Base-by-base conservation (phyloP, 768 basidiomycete species). In the Pholiota microspora region DNA sequence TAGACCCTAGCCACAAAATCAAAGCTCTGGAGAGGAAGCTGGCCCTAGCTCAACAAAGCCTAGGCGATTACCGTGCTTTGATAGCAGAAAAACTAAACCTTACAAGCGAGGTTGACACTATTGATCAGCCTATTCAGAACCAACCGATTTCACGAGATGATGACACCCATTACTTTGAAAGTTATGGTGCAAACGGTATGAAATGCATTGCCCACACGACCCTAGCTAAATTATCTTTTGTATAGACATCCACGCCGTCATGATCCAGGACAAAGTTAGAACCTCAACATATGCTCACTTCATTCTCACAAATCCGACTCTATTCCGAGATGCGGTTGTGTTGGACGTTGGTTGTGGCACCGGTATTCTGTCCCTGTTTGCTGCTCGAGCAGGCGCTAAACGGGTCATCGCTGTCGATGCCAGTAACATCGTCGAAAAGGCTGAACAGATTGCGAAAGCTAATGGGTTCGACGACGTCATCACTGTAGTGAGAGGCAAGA, bases 271-370 rank as follows among this genome's bases (percentile, higher is more conserved):
- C 67, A 88, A 88, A 75, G 91, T 95, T 45, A 82, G 96, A 51
- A 98, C 96, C 1, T 85, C 94, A 21, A 87, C 93, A 0, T 98
- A 98, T 68, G 93, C 92, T 9, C 81, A 88, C 16, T 98, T 92
- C 71, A 95, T 98, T 68, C 75, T 95, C 24, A 84, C 81, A 5
- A 94, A 88, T 67, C 88, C 93, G 0, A 66, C 77, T 5, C 71
- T 94, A 10, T 97, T 98, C 77, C 81, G 82, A 53, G 89, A 86
- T 59, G 90, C 92, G 15, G 71, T 88, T 47, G 96, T 98, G 4
- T 84, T 98, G 55, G 96, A 98, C 62, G 94, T 98, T 21, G 96
- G 96, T 4, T 98, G 96, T 62, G 96, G 96, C 1, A 97, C 95
- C 0, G 92, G 95, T 1, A 94, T 97, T 46, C 77, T 97, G 7